These are phyloP conservation scores for Linnemannia exigua DNA, from an alignment of 192 early-diverging fungal genomes.

Conservation along the genomic window DNA sequence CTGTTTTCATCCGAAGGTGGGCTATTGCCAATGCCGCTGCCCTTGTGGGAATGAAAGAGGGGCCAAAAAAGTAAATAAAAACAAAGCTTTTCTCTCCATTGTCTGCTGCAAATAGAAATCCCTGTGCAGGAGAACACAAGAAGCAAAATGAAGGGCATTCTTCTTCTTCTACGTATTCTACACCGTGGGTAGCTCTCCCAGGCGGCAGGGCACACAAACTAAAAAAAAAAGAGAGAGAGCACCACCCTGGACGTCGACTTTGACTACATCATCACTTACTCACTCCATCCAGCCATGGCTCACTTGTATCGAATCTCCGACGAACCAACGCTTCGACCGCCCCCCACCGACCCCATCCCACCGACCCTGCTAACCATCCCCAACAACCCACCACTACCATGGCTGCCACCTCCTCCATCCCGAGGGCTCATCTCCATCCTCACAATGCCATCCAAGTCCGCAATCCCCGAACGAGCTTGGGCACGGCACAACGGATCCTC, in stretches of 20 bases:
- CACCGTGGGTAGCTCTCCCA: no score
- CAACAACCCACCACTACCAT: neutral
- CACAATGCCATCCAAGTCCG: slow-evolving; percentile 76
- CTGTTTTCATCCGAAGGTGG: no score
- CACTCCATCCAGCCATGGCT: no score
- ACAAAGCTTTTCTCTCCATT: no score
- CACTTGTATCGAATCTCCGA: slow-evolving; percentile 36
- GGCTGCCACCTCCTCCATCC: neutral
- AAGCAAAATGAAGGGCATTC: neutral
- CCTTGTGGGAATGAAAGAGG: no score
- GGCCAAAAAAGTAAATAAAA: neutral
- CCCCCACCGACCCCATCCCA: neutral
- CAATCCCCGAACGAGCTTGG: slow-evolving; percentile 79
- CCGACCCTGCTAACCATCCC: neutral
- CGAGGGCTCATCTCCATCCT: slow-evolving; percentile 43
- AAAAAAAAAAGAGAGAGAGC: neutral
- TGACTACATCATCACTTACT: neutral
- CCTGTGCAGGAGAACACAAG: neutral
- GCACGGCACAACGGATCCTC: slow-evolving; percentile 77
- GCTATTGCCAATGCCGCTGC: no score
- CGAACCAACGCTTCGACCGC: neutral
- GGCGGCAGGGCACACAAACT: no score
- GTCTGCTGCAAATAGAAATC: neutral
- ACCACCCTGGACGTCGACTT: neutral
- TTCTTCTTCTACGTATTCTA: no score